phyloP scores from a whole-genome alignment of 352 stramenopile genomes.

The Thalassiosira hispida region DNA sequence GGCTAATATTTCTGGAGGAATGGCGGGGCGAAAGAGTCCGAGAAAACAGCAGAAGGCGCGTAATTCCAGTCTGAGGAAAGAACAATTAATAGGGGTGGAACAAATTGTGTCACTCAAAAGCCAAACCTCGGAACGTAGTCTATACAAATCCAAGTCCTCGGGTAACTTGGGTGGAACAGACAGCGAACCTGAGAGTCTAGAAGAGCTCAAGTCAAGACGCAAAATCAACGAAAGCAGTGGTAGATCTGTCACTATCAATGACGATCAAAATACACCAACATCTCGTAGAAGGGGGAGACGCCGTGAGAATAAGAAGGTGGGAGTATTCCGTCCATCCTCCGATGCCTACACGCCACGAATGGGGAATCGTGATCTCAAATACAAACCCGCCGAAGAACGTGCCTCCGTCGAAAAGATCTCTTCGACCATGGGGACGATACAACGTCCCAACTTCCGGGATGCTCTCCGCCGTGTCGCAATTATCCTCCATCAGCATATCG shows the following conservation, averaged over 20 bases:
- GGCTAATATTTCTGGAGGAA: background rate
- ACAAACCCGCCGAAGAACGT: slow-evolving; percentile 70
- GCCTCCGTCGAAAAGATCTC: slow-evolving; percentile 66
- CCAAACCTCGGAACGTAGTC: slow-evolving; percentile 7
- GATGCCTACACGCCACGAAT: slow-evolving; percentile 84
- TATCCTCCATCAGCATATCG: slow-evolving; percentile 84
- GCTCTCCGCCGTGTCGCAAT: slow-evolving; percentile 83
- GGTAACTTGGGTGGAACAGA: slow-evolving; percentile 22
- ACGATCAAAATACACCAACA: slow-evolving; percentile 14
- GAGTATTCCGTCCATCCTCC: slow-evolving; percentile 80
- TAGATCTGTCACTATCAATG: slow-evolving; percentile 38
- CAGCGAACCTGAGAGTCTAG: background rate
- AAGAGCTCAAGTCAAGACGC: slow-evolving; percentile 1
- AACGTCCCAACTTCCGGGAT: slow-evolving; percentile 82
- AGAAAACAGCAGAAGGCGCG: slow-evolving; percentile 1
- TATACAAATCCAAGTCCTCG: slow-evolving; percentile 46
- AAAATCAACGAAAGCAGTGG: slow-evolving; percentile 26
- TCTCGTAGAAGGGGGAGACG: slow-evolving; percentile 40
- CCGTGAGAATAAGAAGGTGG: slow-evolving; percentile 45
- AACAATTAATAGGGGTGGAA: slow-evolving; percentile 7
- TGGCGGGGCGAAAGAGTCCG: slow-evolving; percentile 1
- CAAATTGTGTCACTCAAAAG: slow-evolving; percentile 3
- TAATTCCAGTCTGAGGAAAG: background rate
- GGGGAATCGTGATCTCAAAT: slow-evolving; percentile 73
- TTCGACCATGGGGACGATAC: slow-evolving; percentile 78